Percentiles rank a stretch among this genome's conserved stretches.
Conservation (phyloP, 1,284 basidiomycete genomes). For the Leccinum subspadiceum region DNA sequence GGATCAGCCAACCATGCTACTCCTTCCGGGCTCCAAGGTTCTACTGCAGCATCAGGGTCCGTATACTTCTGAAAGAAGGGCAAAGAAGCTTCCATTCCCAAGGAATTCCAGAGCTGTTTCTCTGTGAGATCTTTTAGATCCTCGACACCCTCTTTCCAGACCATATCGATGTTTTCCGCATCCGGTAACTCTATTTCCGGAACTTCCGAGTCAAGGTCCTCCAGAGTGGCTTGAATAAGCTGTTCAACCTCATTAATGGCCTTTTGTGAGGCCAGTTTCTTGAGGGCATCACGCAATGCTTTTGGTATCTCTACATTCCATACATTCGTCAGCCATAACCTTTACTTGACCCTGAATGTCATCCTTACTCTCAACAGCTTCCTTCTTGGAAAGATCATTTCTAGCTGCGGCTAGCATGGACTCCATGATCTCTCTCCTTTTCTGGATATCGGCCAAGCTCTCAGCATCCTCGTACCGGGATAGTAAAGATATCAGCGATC, state of each 20-base stretch:
- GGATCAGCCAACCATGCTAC: conserved; percentile 2
- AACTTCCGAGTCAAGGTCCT: neutral
- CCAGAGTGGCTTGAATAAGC: neutral
- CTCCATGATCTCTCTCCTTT: neutral
- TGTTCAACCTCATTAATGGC: neutral
- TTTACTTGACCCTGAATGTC: neutral
- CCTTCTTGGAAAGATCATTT: neutral
- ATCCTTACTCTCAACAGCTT: neutral
- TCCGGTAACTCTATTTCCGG: neutral
- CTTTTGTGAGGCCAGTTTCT: neutral
- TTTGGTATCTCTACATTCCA: neutral
- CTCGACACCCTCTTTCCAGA: neutral
- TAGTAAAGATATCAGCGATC: neutral
- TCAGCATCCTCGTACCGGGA: neutral
- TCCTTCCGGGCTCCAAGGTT: conserved; percentile 8
- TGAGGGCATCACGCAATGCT: neutral
- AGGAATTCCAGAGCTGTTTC: neutral
- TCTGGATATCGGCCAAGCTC: neutral
- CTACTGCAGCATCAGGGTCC: neutral
- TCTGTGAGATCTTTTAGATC: neutral
- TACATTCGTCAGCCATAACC: neutral
- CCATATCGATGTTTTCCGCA: neutral
- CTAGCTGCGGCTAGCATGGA: neutral
- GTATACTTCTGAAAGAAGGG: conserved; percentile 11
- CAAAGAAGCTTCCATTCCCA: neutral